phyloP scores from a whole-genome alignment of 139 green algal genomes.

The Picochlorum sp. region DNA sequence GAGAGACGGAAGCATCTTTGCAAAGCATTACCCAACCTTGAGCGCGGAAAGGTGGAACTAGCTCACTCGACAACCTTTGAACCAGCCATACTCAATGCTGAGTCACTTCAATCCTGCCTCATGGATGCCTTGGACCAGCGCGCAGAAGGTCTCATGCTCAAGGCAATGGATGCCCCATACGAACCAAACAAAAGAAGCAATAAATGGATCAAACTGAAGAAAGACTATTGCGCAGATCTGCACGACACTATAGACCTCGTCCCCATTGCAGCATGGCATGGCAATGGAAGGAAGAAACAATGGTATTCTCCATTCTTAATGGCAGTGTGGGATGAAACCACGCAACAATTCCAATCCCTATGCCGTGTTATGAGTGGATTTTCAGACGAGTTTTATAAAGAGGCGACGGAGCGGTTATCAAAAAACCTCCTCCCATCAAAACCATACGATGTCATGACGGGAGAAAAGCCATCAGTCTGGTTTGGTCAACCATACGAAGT shows the following conservation, averaged over 20 bases:
- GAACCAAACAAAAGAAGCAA: constrained; percentile 62
- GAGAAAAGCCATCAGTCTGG: constrained; percentile 55
- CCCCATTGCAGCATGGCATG: constrained; percentile 82
- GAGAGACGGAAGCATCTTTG: constrained; percentile 33
- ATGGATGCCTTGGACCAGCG: constrained; percentile 44
- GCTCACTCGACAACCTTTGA: constrained; percentile 34
- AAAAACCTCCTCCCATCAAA: constrained; percentile 24
- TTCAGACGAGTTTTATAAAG: constrained; percentile 77
- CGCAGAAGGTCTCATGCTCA: constrained; percentile 79
- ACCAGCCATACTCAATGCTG: not conserved
- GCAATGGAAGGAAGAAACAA: constrained; percentile 61
- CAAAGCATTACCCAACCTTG: constrained; percentile 30
- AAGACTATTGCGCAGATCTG: constrained; percentile 80
- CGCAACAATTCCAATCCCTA: constrained; percentile 58
- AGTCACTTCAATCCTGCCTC: constrained; percentile 43
- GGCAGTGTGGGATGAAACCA: constrained; percentile 65
- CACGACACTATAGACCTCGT: constrained; percentile 83
- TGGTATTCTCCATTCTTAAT: constrained; percentile 87
- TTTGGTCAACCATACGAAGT: constrained; percentile 61
- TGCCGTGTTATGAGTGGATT: constrained; percentile 87
- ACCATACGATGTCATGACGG: constrained; percentile 67
- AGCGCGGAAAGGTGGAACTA: constrained; percentile 59
- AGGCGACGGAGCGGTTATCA: constrained; percentile 39
- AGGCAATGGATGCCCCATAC: constrained; percentile 55
- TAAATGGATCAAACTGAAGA: constrained; percentile 75